Conservation (phyloP, 2,329 filamentous ascomycete genomes). For the Diaporthe amygdali region DNA sequence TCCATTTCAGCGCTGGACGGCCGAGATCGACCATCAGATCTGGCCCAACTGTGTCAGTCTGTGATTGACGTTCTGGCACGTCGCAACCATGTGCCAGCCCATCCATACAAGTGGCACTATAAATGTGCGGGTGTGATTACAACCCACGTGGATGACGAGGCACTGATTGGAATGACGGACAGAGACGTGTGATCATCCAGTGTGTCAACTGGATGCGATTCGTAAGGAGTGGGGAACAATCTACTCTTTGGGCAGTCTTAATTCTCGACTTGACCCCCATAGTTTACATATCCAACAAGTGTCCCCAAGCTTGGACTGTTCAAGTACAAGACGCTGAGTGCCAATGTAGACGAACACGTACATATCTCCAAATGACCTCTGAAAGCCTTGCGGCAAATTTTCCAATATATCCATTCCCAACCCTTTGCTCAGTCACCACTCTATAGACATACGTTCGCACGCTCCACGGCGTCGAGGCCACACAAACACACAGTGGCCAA, state of each 20-base stretch:
- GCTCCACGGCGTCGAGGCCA: neutral
- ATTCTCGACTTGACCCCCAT: neutral
- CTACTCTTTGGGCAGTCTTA: neutral
- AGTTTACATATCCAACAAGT: neutral
- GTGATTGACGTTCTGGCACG: neutral
- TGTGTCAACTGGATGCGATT: neutral
- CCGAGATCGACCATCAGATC: constrained; percentile 1
- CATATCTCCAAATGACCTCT: neutral
- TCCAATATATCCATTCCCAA: neutral
- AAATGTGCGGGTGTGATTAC: neutral
- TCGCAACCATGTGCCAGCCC: neutral
- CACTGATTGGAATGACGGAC: neutral
- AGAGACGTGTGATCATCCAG: neutral
- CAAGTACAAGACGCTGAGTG: neutral
- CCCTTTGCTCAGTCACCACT: neutral
- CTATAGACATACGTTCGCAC: neutral
- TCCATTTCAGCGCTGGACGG: neutral
- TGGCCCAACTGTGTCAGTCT: neutral
- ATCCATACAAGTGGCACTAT: neutral
- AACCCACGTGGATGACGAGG: neutral
- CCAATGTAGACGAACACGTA: neutral
- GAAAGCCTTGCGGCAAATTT: constrained; percentile 20
- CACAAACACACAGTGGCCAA: neutral
- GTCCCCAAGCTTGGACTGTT: neutral
- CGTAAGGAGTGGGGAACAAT: neutral